Percentiles rank a stretch among this genome's conserved stretches.
Evolutionary conservation across 306 rosid species (phyloP).

Genomic region (Canavalia ensiformis): DNA sequence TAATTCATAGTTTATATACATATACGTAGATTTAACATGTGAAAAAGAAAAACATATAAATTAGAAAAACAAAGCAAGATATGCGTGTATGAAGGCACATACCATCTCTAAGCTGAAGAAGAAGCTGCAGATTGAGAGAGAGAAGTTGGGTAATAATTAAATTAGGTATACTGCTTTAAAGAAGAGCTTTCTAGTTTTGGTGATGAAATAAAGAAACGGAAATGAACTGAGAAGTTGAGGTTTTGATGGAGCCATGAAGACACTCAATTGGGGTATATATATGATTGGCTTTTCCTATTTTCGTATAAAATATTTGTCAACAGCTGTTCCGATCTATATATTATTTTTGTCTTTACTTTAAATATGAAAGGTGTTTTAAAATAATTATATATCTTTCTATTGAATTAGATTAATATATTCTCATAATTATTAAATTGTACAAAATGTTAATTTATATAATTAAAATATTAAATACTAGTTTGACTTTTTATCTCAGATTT

Average conservation of each 20-base stretch:
- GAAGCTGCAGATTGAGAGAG: not conserved
- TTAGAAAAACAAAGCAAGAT: not conserved
- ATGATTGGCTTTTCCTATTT: not conserved
- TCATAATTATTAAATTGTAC: not conserved
- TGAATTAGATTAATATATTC: not conserved
- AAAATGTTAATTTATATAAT: not conserved
- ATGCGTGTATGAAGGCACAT: not conserved
- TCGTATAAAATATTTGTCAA: not conserved
- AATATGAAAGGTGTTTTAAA: not conserved
- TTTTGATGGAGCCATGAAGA: not conserved
- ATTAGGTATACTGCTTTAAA: not conserved
- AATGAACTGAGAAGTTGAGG: not conserved
- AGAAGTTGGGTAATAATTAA: not conserved
- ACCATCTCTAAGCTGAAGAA: slow-evolving; percentile 2
- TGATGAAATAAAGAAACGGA: slow-evolving; percentile 1
- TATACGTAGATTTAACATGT: not conserved
- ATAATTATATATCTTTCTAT: not conserved
- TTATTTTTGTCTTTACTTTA: not conserved
- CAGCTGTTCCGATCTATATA: not conserved
- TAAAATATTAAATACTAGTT: not conserved
- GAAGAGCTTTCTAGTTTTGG: not conserved
- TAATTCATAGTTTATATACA: not conserved
- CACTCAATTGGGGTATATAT: not conserved
- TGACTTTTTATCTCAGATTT: not conserved
- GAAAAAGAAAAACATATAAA: not conserved